These are phyloP conservation scores for Diaporthe sp. DNA, from an alignment of 2,329 filamentous ascomycete species.

Conservation along the genomic window DNA sequence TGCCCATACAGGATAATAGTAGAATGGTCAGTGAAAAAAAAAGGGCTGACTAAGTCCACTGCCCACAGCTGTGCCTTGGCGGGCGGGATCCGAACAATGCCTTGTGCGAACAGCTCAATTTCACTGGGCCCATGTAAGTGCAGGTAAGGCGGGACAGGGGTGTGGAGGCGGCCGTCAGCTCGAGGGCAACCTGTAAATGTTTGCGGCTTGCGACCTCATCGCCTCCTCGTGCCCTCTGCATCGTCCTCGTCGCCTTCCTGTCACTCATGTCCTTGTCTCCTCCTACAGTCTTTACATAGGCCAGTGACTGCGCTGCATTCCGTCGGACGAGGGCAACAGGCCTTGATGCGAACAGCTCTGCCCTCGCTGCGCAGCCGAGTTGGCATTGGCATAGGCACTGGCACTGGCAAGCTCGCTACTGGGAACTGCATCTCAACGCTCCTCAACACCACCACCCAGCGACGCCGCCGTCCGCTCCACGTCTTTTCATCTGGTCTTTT, in stretches of 20 bases:
- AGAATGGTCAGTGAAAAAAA: neutral
- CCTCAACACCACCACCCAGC: constrained; percentile 4
- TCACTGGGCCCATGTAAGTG: constrained; percentile 31
- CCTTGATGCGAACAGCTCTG: constrained; percentile 41
- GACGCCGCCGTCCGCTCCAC: constrained; percentile 13
- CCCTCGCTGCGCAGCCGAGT: constrained; percentile 40
- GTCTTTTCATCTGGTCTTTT: neutral
- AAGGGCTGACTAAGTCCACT: constrained; percentile 6
- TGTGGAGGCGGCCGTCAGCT: constrained; percentile 5
- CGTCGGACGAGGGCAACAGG: constrained; percentile 37
- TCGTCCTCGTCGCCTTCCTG: neutral
- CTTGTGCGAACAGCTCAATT: constrained; percentile 28
- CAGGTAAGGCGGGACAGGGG: constrained; percentile 9
- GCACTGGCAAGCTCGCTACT: constrained; percentile 23
- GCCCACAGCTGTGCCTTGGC: neutral
- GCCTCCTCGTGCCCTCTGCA: neutral
- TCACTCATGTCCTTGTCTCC: neutral
- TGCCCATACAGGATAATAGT: neutral
- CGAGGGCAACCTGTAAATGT: constrained; percentile 32
- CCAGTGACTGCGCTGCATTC: constrained; percentile 9
- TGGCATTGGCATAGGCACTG: constrained; percentile 24
- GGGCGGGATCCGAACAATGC: neutral
- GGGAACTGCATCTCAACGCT: constrained; percentile 13
- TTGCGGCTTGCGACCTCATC: constrained; percentile 33
- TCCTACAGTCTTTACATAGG: constrained; percentile 4